phyloP scores from a whole-genome alignment of 805 yeast species.

The Suhomyces faveliae region DNA sequence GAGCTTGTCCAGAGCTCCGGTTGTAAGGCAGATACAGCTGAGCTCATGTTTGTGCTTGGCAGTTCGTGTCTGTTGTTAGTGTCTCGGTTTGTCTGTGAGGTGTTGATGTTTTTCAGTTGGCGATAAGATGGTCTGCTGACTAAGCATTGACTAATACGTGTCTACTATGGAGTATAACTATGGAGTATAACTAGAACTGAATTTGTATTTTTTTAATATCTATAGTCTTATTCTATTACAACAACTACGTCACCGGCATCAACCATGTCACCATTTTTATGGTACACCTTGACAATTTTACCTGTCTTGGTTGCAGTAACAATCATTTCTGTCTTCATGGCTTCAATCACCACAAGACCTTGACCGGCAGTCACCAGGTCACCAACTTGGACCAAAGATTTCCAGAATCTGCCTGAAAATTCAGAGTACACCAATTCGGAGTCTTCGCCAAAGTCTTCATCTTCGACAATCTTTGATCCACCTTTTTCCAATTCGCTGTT shows the following conservation, averaged over 20 bases:
- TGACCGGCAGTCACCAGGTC: slow-evolving; percentile 72
- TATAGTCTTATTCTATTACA: slow-evolving; percentile 51
- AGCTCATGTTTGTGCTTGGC: background rate
- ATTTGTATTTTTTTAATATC: background rate
- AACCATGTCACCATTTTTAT: slow-evolving; percentile 90
- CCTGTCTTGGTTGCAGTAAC: slow-evolving; percentile 72
- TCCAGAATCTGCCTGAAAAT: slow-evolving; percentile 97
- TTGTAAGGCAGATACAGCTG: slow-evolving; percentile 27
- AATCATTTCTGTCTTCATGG: slow-evolving; percentile 98
- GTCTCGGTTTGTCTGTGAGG: background rate
- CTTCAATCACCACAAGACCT: slow-evolving; percentile 86
- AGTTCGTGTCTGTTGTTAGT: background rate
- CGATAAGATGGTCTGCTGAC: slow-evolving; percentile 1
- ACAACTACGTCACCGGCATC: slow-evolving; percentile 96
- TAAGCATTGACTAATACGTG: background rate
- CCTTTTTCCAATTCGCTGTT: slow-evolving; percentile 68
- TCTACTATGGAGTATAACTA: background rate
- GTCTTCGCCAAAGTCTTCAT: slow-evolving; percentile 65
- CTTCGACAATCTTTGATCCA: slow-evolving; percentile 42
- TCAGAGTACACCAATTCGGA: slow-evolving; percentile 89
- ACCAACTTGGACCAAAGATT: slow-evolving; percentile 77
- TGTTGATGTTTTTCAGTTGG: background rate
- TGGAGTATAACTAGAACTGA: background rate
- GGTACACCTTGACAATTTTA: slow-evolving; percentile 68
- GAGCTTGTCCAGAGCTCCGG: slow-evolving; percentile 77